Conservation (phyloP, 1,139 yeast genomes). For the Candida buenavistaensis region DNA sequence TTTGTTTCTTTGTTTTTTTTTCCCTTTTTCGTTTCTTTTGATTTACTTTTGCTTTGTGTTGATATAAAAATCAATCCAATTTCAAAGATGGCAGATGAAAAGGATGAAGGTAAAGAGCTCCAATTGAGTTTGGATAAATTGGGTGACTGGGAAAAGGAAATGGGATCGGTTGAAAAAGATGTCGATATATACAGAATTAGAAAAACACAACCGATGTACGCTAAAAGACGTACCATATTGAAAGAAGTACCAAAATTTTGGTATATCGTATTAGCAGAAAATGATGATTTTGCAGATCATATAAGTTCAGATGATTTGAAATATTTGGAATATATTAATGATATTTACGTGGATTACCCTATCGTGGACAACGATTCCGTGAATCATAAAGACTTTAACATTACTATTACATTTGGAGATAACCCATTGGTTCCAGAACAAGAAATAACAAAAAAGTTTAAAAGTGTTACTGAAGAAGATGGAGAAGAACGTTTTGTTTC, state of each 20-base stretch:
- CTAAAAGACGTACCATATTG: constrained; percentile 47
- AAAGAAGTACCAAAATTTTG: constrained; percentile 63
- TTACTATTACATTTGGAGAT: constrained; percentile 51
- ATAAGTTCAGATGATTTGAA: constrained; percentile 67
- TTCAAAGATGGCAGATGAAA: constrained; percentile 5
- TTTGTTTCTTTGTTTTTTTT: no score
- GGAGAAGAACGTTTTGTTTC: constrained; percentile 57
- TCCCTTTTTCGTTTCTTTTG: no score
- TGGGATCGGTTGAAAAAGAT: constrained; percentile 57
- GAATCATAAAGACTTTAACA: constrained; percentile 48
- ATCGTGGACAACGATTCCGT: constrained; percentile 27
- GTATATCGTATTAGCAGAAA: constrained; percentile 75
- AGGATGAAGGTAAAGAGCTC: constrained; percentile 12
- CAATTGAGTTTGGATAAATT: constrained; percentile 28
- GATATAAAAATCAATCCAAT: no score
- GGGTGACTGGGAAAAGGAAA: constrained; percentile 56
- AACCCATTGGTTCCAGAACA: constrained; percentile 48
- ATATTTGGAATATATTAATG: constrained; percentile 59
- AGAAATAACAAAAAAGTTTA: constrained; percentile 53
- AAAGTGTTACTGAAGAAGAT: constrained; percentile 40
- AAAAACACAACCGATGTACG: constrained; percentile 51
- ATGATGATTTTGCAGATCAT: constrained; percentile 73
- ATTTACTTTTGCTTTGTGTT: no score
- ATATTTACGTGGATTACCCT: constrained; percentile 55
- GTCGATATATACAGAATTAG: constrained; percentile 51